A percentile compares a stretch with the other conserved stretches of the same genome.
Evolutionary conservation across 768 basidiomycete genomes (phyloP).

Genomic region (Auricularia cornea): DNA sequence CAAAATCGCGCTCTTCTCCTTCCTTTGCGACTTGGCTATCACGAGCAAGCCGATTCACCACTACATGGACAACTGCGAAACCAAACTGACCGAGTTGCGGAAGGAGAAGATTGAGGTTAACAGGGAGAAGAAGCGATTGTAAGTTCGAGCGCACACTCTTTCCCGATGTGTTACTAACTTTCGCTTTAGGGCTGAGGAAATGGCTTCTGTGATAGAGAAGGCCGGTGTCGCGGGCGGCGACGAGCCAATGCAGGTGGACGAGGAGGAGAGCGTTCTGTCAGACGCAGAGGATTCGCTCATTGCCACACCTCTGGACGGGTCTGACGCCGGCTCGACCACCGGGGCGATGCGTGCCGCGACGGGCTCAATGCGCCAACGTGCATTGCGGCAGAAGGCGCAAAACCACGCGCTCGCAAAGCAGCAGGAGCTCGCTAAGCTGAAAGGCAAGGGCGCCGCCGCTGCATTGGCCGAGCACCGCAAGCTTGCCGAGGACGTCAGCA

Average conservation of each 20-base stretch:
- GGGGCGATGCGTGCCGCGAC: conserved; percentile 31
- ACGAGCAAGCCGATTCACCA: conserved; percentile 83
- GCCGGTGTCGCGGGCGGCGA: conserved; percentile 30
- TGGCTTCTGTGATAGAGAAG: conserved; percentile 48
- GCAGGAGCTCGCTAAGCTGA: conserved; percentile 68
- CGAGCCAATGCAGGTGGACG: conserved; percentile 45
- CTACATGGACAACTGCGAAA: conserved; percentile 86
- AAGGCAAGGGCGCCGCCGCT: conserved; percentile 72
- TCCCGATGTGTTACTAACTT: conserved; percentile 2
- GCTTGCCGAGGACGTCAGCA: conserved; percentile 81
- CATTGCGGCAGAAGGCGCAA: conserved; percentile 37
- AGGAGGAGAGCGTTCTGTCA: conserved; percentile 65
- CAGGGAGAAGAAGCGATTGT: conserved; percentile 82
- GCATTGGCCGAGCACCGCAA: conserved; percentile 76
- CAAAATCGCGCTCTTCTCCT: conserved; percentile 77
- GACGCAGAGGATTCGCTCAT: conserved; percentile 36
- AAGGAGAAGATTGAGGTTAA: conserved; percentile 97
- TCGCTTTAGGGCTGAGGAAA: conserved; percentile 56
- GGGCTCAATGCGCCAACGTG: conserved; percentile 36
- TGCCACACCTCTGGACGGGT: conserved; percentile 42
- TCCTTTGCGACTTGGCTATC: conserved; percentile 83
- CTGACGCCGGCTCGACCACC: conserved; percentile 47
- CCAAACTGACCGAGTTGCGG: conserved; percentile 80
- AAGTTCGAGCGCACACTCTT: conserved; percentile 27
- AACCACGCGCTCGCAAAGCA: conserved; percentile 63